Percentiles rank a stretch among this genome's conserved stretches.
These are phyloP conservation scores for Cladobotryum protrusum DNA, from an alignment of 2,329 filamentous ascomycete species.

Conservation along the genomic window DNA sequence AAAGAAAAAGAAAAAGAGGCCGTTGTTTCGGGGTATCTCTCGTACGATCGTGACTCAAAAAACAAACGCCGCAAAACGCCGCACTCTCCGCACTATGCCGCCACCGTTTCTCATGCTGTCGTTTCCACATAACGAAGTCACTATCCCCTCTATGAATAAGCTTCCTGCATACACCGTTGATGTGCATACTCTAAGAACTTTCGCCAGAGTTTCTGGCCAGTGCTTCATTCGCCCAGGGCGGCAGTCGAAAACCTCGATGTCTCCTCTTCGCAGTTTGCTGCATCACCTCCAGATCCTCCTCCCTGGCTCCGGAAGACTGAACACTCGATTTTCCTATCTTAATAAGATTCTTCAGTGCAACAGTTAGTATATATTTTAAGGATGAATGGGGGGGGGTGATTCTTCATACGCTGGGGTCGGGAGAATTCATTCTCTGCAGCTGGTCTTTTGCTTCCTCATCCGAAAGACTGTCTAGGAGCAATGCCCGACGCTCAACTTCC, in stretches of 20 bases:
- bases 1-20: background rate
- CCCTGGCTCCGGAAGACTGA: conserved; percentile 11
- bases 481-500: conserved; percentile 22
- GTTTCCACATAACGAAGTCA: background rate
- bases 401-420: conserved; percentile 29
- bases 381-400: background rate
- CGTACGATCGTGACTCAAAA: background rate
- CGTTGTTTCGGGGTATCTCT: too few species aligned
- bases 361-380: background rate
- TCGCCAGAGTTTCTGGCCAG: background rate
- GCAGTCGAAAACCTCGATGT: conserved; percentile 20
- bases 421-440: conserved; percentile 15
- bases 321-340: conserved; percentile 22
- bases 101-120: background rate
- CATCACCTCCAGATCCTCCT: conserved; percentile 31
- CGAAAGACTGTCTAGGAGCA: conserved; percentile 20
- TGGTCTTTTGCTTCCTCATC: conserved; percentile 21
- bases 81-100: conserved; percentile 3
- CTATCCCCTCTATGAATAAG: background rate
- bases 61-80: background rate
- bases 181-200: background rate
- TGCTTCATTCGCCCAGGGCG: conserved; percentile 26
- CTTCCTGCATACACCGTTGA: background rate
- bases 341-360: conserved; percentile 24
- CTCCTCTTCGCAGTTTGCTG: conserved; percentile 26